A percentile compares a stretch with the other conserved stretches of the same genome.
These are phyloP conservation scores for Colletotrichum tanaceti DNA, from an alignment of 2,329 filamentous ascomycete species.

Conservation along the genomic window DNA sequence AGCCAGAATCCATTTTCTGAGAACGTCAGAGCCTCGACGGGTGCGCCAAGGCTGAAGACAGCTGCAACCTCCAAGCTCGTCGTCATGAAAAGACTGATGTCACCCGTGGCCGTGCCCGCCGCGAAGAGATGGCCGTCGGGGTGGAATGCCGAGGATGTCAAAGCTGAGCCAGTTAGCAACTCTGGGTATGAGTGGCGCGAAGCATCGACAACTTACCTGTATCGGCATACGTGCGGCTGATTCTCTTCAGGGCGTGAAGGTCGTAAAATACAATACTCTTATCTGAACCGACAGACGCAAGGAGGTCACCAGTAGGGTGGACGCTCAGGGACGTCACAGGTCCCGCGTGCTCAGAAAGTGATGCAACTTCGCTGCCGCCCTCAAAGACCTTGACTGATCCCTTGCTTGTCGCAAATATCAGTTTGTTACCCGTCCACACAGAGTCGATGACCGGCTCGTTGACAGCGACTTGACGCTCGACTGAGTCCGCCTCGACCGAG, in stretches of 20 bases:
- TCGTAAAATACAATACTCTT: slow-evolving; percentile 96
- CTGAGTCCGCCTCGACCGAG: slow-evolving; percentile 74
- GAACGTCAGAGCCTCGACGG: slow-evolving; percentile 82
- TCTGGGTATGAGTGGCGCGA: slow-evolving; percentile 3
- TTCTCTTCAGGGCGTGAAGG: slow-evolving; percentile 71
- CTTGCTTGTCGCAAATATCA: slow-evolving; percentile 78
- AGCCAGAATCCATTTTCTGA: slow-evolving; percentile 99
- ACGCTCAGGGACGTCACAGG: slow-evolving; percentile 80
- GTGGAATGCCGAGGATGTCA: slow-evolving; percentile 87
- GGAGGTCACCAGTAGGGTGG: slow-evolving; percentile 84
- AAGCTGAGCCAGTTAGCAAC: slow-evolving; percentile 61
- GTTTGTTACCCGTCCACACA: slow-evolving; percentile 73
- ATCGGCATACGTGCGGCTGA: slow-evolving; percentile 84
- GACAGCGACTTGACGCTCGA: slow-evolving; percentile 75
- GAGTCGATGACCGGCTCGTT: slow-evolving; percentile 75
- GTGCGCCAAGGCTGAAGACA: slow-evolving; percentile 75
- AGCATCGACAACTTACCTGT: slow-evolving; percentile 50
- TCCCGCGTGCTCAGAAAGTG: slow-evolving; percentile 85
- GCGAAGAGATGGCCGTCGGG: slow-evolving; percentile 96
- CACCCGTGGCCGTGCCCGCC: slow-evolving; percentile 80
- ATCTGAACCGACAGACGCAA: slow-evolving; percentile 89
- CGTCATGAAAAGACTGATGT: slow-evolving; percentile 90
- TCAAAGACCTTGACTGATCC: slow-evolving; percentile 86
- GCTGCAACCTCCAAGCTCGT: slow-evolving; percentile 82
- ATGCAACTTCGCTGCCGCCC: slow-evolving; percentile 73